Evolutionary conservation across 2,329 filamentous ascomycete genomes (phyloP).

Genomic region (Paracoccidioides brasiliensis): DNA sequence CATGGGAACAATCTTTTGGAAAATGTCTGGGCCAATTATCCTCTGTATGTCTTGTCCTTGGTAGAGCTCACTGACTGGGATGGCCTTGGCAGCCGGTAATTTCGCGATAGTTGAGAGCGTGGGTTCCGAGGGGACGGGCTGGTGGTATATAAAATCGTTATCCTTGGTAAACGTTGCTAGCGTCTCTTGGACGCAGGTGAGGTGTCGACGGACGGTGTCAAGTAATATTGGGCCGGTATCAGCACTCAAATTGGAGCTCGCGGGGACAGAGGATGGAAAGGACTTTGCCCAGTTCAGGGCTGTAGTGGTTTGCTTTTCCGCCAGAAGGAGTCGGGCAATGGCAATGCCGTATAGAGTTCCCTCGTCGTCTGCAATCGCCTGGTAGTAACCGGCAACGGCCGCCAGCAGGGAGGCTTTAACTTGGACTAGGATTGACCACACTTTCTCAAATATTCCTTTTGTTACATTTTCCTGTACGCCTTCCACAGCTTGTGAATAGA

Average conservation of each 20-base stretch:
- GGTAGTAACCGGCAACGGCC: constrained; percentile 84
- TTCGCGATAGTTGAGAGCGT: constrained; percentile 73
- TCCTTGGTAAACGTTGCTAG: constrained; percentile 68
- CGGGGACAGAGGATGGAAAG: constrained; percentile 67
- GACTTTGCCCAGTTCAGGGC: constrained; percentile 62
- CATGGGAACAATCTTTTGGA: constrained; percentile 91
- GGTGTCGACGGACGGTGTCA: constrained; percentile 75
- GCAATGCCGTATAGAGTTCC: constrained; percentile 75
- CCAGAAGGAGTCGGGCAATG: constrained; percentile 68
- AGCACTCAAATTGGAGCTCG: constrained; percentile 68
- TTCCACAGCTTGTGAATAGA: constrained; percentile 79
- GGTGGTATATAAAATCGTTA: constrained; percentile 98
- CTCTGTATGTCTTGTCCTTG: constrained; percentile 93
- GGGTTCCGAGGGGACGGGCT: constrained; percentile 75
- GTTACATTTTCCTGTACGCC: constrained; percentile 86
- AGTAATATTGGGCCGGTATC: constrained; percentile 62
- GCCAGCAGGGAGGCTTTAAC: constrained; percentile 70
- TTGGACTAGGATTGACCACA: constrained; percentile 63
- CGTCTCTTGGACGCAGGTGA: constrained; percentile 68
- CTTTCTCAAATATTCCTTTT: constrained; percentile 84
- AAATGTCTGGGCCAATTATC: constrained; percentile 93
- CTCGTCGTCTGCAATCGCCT: constrained; percentile 82
- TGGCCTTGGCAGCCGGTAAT: constrained; percentile 87
- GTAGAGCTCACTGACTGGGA: constrained; percentile 91
- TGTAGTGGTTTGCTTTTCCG: constrained; percentile 65